These are phyloP conservation scores for Boletales sp. DNA, from an alignment of 768 basidiomycete genomes.

Conservation along the genomic window DNA sequence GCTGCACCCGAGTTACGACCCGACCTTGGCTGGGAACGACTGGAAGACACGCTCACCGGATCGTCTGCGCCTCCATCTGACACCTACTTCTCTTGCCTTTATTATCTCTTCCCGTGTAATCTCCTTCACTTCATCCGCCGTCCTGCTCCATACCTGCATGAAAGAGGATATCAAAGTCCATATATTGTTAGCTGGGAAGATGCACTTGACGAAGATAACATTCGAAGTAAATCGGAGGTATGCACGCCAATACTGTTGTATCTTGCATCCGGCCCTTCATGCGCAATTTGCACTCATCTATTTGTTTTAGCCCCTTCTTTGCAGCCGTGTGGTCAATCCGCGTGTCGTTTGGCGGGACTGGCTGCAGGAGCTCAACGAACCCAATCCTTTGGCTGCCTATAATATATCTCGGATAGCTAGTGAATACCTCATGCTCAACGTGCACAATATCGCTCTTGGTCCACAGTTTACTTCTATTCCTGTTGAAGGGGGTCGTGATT, in stretches of 20 bases:
- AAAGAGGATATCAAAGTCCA: constrained; percentile 48
- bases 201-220: constrained; percentile 62
- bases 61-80: constrained; percentile 57
- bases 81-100: constrained; percentile 72
- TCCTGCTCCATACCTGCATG: constrained; percentile 61
- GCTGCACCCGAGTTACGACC: constrained; percentile 44
- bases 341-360: constrained; percentile 66
- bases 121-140: constrained; percentile 72
- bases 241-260: constrained; percentile 10
- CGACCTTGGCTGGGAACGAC: constrained; percentile 64
- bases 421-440: constrained; percentile 67
- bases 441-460: constrained; percentile 53
- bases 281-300: constrained; percentile 1
- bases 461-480: constrained; percentile 22
- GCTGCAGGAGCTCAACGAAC: constrained; percentile 56
- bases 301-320: constrained; percentile 54
- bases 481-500: constrained; percentile 4
- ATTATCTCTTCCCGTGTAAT: constrained; percentile 91
- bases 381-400: constrained; percentile 66
- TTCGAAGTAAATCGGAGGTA: constrained; percentile 74
- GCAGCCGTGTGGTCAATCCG: constrained; percentile 72
- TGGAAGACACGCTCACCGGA: constrained; percentile 57
- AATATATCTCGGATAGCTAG: constrained; percentile 58
- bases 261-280: neutral
- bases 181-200: constrained; percentile 72